Evolutionary conservation across 192 early-diverging fungal species (phyloP).

Genomic region (Lobosporangium transversale): DNA sequence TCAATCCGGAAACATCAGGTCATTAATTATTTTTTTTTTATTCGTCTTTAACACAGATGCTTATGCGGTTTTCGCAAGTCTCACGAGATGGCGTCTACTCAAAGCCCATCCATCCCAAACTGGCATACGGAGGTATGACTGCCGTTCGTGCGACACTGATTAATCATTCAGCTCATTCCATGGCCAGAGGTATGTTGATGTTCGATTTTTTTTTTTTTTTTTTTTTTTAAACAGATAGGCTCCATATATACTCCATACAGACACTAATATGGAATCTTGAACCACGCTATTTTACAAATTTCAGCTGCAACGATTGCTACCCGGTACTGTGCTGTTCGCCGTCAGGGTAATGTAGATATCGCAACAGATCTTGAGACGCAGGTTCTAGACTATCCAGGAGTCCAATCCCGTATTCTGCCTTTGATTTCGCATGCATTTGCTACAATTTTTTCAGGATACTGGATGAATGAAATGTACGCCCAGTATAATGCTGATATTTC

Average conservation of each 20-base stretch:
- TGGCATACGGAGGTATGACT: conserved; percentile 81
- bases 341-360: conserved; percentile 58
- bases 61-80: conserved; percentile 89
- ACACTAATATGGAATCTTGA: no score
- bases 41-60: conserved; percentile 68
- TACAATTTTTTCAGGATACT: conserved; percentile 68
- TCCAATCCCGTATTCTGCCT: conserved; percentile 50
- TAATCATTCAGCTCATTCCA: conserved; percentile 63
- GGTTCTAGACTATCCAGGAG: conserved; percentile 47
- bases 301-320: conserved; percentile 75
- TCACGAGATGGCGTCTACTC: conserved; percentile 73
- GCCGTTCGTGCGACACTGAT: conserved; percentile 76
- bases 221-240: no score
- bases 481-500: conserved; percentile 63
- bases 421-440: conserved; percentile 46
- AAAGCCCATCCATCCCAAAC: conserved; percentile 78
- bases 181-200: conserved; percentile 62
- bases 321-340: conserved; percentile 76
- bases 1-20: no score
- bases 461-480: conserved; percentile 61
- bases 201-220: no score
- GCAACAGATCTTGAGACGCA: conserved; percentile 49
- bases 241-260: no score
- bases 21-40: not conserved
- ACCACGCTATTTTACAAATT: conserved; percentile 58